Evolutionary conservation across 2,329 filamentous ascomycete species (phyloP), one percentile per base, ranked within the genome.

Genomic region (Trichoderma sp.): DNA sequence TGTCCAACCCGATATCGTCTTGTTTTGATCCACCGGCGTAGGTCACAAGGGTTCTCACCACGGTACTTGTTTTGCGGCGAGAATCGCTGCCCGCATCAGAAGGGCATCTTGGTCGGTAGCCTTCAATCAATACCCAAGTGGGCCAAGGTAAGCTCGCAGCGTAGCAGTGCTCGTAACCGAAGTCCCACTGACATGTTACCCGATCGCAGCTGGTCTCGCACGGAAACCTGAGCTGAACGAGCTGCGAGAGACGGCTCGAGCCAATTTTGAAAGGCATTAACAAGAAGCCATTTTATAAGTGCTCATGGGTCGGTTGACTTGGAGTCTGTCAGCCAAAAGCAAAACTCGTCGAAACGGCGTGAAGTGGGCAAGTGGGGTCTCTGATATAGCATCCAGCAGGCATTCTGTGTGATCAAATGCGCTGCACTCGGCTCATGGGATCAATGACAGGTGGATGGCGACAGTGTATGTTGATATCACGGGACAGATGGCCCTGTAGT

Each of bases 1-100:
- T 31, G 24, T 43, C 61, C 7, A 40, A 21, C 14, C 35, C 21
- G 61, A 64, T 11, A 7, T 16, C 49, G 47, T 21, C 33, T 55
- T 33, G 21, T 31, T 16, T 40, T 29, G 33, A 29, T 43, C 33
- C 33, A 53, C 31, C 49, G 16, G 31, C 16, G 35, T 4, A 56
- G n/a, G 49, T 64, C 61, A 64, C 61, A 56, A 64, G 61, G 33
- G 47, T 29, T 64, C 7, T 19, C 10, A 43, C n/a, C 40, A 19
- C 24, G 61, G 11, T 24, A 55, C 61, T 56, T 56, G n/a, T 33
- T 43, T 11, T 14, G 2, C 19, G 55, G 16, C 5, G 27, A 43
- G 49, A 43, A 52, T 31, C 49, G 31, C 49, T 40, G 10, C n/a
- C 33, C 29, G 16, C 35, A 1, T 55, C 19, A 13, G 56, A 16